Percentiles rank a stretch among this genome's conserved stretches.
Conservation (phyloP, 2,329 filamentous ascomycete species). For the Colletotrichum incanum region DNA sequence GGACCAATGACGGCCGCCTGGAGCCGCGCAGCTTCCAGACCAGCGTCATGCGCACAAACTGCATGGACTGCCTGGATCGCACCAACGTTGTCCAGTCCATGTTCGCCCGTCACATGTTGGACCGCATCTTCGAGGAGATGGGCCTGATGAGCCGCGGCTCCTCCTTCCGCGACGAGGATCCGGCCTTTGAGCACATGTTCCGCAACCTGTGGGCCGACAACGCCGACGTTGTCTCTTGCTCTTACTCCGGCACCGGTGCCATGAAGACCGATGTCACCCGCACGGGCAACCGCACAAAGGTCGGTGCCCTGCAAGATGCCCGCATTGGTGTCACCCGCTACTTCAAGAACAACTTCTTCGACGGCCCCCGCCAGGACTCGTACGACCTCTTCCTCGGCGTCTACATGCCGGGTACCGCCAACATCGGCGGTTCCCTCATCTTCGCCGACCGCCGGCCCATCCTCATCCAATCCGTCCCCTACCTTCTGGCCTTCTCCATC, state of each 20-base stretch:
- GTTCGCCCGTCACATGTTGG: conserved; percentile 90
- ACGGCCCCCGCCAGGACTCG: conserved; percentile 94
- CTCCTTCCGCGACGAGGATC: conserved; percentile 82
- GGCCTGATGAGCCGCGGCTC: conserved; percentile 84
- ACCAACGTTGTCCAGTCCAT: conserved; percentile 99
- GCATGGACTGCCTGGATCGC: conserved; percentile 98
- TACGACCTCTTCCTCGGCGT: conserved; percentile 94
- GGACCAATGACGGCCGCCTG: conserved; percentile 77
- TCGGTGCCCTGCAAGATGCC: conserved; percentile 87
- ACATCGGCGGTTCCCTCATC: conserved; percentile 79
- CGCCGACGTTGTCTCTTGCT: conserved; percentile 92
- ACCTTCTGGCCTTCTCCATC: conserved; percentile 86
- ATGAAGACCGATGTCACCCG: conserved; percentile 98
- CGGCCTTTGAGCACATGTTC: conserved; percentile 90
- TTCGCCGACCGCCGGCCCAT: conserved; percentile 90
- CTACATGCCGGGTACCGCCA: conserved; percentile 82
- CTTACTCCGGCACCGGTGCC: conserved; percentile 96
- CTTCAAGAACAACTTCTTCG: conserved; percentile 92
- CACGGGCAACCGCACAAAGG: conserved; percentile 89
- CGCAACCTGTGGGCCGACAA: conserved; percentile 99
- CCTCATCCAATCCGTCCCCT: conserved; percentile 93
- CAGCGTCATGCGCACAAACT: conserved; percentile 96
- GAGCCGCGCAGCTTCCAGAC: conserved; percentile 88
- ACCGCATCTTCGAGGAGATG: conserved; percentile 88
- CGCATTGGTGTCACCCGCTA: conserved; percentile 93